Percentiles rank a stretch among this genome's conserved stretches.
Evolutionary conservation across 129 eudicot species (phyloP).

Genomic region (Sambucus nigra): DNA sequence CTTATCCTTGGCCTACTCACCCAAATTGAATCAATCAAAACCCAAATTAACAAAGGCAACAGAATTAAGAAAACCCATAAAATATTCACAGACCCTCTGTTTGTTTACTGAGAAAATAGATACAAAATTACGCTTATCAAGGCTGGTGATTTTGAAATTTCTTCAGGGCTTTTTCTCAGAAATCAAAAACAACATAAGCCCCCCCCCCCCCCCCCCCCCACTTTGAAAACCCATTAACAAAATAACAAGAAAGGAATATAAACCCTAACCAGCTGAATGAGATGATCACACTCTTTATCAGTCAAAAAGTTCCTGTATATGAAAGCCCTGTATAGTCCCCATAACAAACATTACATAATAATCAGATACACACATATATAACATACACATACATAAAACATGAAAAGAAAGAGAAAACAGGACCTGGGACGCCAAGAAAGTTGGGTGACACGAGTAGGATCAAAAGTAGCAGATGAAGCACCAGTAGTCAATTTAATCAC

Average conservation of each 20-base stretch:
- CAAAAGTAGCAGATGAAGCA: conserved; percentile 30
- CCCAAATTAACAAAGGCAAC: conserved; percentile 1
- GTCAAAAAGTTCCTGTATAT: conserved; percentile 55
- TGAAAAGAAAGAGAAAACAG: not conserved
- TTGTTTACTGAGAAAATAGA: not conserved
- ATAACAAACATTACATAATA: conserved; percentile 2
- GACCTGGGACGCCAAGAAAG: conserved; percentile 73
- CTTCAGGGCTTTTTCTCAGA: conserved; percentile 5
- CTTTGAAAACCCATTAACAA: no score
- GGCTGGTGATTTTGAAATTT: not conserved
- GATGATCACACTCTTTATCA: conserved; percentile 89
- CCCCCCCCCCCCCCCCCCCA: no score
- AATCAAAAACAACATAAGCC: conserved; percentile 2
- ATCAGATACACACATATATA: not conserved
- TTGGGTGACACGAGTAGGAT: conserved; percentile 59
- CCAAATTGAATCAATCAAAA: conserved; percentile 12
- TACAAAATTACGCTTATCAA: not conserved
- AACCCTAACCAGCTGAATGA: conserved; percentile 45
- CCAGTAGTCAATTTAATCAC: conserved; percentile 44
- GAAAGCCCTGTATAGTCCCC: conserved; percentile 48
- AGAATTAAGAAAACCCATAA: not conserved
- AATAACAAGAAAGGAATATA: not conserved
- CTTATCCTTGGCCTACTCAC: conserved; percentile 62
- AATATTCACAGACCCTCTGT: no score
- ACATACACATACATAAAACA: conserved; percentile 6